phyloP scores from a whole-genome alignment of 1,284 basidiomycete species.

The Polyporus tsugae region DNA sequence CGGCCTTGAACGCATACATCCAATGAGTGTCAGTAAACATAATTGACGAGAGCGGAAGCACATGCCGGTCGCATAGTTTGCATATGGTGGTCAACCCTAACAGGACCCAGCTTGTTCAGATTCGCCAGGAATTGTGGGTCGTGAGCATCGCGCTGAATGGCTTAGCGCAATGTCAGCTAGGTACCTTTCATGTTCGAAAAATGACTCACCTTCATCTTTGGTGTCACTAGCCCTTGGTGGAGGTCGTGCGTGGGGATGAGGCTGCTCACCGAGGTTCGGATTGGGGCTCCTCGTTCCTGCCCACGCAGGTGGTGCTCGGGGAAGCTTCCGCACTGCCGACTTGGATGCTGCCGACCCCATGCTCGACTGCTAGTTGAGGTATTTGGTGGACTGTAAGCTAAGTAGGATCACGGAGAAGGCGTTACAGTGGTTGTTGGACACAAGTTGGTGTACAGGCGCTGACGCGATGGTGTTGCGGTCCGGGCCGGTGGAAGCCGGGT shows the following conservation, averaged over 20 bases:
- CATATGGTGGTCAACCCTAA: slow-evolving; percentile 76
- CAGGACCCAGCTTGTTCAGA: slow-evolving; percentile 74
- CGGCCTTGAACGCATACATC: slow-evolving; percentile 33
- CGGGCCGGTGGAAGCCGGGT: not conserved
- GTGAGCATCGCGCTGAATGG: slow-evolving; percentile 69
- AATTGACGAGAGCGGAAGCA: slow-evolving; percentile 12
- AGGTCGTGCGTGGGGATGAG: slow-evolving; percentile 24
- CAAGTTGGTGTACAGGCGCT: not conserved
- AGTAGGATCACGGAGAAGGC: not conserved
- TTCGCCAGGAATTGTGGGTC: slow-evolving; percentile 84
- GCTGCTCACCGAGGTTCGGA: slow-evolving; percentile 38
- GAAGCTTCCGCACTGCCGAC: slow-evolving; percentile 65
- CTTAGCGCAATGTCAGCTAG: slow-evolving; percentile 46
- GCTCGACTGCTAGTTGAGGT: not conserved
- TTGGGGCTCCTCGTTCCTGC: slow-evolving; percentile 56
- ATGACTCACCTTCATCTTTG: slow-evolving; percentile 60
- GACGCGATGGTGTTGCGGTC: not conserved
- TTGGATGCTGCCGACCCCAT: slow-evolving; percentile 83
- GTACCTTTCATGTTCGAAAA: slow-evolving; percentile 38
- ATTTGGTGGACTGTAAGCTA: not conserved
- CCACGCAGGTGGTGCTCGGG: slow-evolving; percentile 61
- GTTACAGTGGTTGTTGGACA: not conserved
- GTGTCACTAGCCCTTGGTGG: slow-evolving; percentile 55
- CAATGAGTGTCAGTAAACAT: not conserved
- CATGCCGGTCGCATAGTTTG: slow-evolving; percentile 63